Percentiles rank a stretch among this genome's conserved stretches.
phyloP scores from a whole-genome alignment of 169 alveolate genomes.

The Amoebophrya sp. region DNA sequence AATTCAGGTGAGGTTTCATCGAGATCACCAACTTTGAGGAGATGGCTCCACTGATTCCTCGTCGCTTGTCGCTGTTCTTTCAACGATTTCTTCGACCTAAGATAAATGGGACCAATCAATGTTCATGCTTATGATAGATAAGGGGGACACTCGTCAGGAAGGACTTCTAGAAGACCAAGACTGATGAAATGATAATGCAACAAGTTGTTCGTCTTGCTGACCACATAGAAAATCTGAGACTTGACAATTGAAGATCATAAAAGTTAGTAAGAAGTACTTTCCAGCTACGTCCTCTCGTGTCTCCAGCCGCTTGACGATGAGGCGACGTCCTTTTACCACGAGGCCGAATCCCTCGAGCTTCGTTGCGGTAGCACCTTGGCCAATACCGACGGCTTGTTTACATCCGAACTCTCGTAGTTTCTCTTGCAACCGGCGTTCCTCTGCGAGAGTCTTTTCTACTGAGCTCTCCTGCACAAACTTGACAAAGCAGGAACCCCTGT shows the following conservation, averaged over 20 bases:
- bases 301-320: not conserved
- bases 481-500: not conserved
- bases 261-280: too few species aligned
- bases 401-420: constrained; percentile 6
- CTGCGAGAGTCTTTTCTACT: not conserved
- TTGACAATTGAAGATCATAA: too few species aligned
- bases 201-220: too few species aligned
- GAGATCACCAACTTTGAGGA: not conserved
- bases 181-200: too few species aligned
- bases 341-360: constrained; percentile 1
- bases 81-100: not conserved
- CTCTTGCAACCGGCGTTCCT: not conserved
- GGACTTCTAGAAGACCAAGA: too few species aligned
- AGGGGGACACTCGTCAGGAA: too few species aligned
- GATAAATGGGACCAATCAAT: not conserved
- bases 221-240: too few species aligned
- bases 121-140: not conserved
- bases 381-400: not conserved
- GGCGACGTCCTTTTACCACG: not conserved
- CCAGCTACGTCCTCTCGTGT: not conserved
- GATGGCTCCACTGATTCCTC: not conserved
- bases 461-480: constrained; percentile 8
- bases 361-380: not conserved
- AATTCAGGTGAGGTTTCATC: not conserved
- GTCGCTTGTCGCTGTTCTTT: constrained; percentile 16